Conservation (phyloP, 2,329 filamentous ascomycete species). For the Pseudopyrenochaeta lycopersici region DNA sequence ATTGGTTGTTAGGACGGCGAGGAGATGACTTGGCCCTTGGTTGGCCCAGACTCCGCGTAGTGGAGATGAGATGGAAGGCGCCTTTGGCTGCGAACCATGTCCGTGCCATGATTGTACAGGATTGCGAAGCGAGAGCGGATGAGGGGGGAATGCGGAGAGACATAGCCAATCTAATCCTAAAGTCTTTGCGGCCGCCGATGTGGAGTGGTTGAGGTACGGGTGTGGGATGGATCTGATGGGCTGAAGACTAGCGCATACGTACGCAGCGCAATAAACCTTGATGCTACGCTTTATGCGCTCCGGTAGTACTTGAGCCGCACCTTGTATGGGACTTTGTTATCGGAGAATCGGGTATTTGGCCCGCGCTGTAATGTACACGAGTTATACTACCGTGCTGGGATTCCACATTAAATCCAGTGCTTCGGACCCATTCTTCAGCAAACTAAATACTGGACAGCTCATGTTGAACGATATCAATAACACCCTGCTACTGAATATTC, state of each 20-base stretch:
- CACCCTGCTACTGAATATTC: constrained; percentile 1
- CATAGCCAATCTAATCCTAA: not conserved
- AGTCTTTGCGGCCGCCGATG: not conserved
- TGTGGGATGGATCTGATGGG: constrained; percentile 1
- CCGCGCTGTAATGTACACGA: constrained; percentile 15
- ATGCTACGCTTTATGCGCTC: constrained; percentile 18
- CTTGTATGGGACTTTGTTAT: constrained; percentile 8
- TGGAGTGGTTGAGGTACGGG: not conserved
- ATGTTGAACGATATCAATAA: constrained; percentile 2
- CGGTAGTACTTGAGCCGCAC: constrained; percentile 19
- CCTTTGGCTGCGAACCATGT: constrained; percentile 16
- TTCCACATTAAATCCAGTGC: too few relatives aligned
- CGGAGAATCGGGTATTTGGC: constrained; percentile 21
- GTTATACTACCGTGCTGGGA: constrained; percentile 10
- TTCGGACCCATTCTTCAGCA: not conserved
- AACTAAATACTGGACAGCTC: not conserved
- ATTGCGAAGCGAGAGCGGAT: not conserved
- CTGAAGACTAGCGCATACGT: constrained; percentile 1
- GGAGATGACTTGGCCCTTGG: constrained; percentile 1
- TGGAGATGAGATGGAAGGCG: not conserved
- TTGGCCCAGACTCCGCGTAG: not conserved
- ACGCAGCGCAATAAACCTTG: not conserved
- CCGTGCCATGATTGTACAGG: constrained; percentile 8
- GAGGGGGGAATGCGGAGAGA: constrained; percentile 1
- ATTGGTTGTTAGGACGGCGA: constrained; percentile 14